Evolutionary conservation across 768 basidiomycete genomes (phyloP).

Genomic region (Pholiota molesta): DNA sequence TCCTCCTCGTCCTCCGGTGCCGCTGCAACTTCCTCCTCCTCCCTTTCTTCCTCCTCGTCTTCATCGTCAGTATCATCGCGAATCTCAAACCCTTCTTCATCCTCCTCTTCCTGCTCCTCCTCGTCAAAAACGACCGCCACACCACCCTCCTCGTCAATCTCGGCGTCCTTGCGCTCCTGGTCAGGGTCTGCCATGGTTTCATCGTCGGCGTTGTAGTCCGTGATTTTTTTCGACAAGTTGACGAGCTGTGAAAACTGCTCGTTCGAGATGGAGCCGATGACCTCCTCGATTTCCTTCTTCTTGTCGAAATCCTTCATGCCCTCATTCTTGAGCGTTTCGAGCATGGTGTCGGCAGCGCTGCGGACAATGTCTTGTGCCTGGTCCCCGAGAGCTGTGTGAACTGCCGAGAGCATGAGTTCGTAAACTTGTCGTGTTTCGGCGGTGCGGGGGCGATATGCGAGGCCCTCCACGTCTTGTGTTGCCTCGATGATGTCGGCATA

Average conservation of each 20-base stretch:
- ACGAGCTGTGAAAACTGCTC: slow-evolving; percentile 86
- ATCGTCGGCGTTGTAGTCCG: slow-evolving; percentile 92
- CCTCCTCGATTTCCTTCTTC: slow-evolving; percentile 89
- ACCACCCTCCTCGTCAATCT: slow-evolving; percentile 95
- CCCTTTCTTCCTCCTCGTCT: slow-evolving; percentile 7
- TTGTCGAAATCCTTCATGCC: slow-evolving; percentile 94
- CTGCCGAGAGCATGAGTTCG: slow-evolving; percentile 83
- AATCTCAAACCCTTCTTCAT: slow-evolving; percentile 88
- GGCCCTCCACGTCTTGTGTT: slow-evolving; percentile 90
- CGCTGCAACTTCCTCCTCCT: background rate
- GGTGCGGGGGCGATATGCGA: slow-evolving; percentile 91
- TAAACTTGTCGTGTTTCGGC: slow-evolving; percentile 95
- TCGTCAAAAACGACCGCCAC: slow-evolving; percentile 98
- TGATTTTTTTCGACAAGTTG: slow-evolving; percentile 89
- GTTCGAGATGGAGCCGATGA: slow-evolving; percentile 63
- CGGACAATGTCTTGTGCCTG: slow-evolving; percentile 96
- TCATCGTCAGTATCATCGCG: slow-evolving; percentile 71
- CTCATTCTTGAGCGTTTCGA: slow-evolving; percentile 89
- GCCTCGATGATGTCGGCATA: slow-evolving; percentile 94
- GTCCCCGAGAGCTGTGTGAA: slow-evolving; percentile 87
- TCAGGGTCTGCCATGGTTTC: slow-evolving; percentile 79
- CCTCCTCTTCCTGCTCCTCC: slow-evolving; percentile 93
- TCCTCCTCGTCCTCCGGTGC: slow-evolving; percentile 54
- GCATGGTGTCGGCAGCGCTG: slow-evolving; percentile 89
- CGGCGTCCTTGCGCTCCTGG: slow-evolving; percentile 78